A percentile compares a stretch with the other conserved stretches of the same genome.
Evolutionary conservation across 2,329 filamentous ascomycete species (phyloP).

Genomic region (Phoma sp.): DNA sequence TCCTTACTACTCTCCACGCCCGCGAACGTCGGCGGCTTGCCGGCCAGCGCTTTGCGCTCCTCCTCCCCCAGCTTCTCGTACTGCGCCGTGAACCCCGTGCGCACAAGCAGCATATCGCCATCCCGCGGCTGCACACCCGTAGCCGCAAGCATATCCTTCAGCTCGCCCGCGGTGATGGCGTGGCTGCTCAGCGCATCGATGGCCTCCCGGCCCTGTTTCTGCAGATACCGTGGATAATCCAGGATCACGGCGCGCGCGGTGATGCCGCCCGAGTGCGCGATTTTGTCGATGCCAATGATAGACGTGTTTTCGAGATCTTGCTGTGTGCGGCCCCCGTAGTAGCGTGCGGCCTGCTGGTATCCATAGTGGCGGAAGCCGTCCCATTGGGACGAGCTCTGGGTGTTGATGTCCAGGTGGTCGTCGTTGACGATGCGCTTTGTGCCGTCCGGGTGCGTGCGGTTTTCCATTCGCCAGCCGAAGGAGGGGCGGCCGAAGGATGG

Average conservation of each 20-base stretch:
- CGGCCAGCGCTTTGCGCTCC: conserved; percentile 35
- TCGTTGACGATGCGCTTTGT: conserved; percentile 44
- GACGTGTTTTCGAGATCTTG: conserved; percentile 45
- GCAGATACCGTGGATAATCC: conserved; percentile 40
- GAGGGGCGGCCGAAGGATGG: conserved; percentile 47
- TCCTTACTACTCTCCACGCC: conserved; percentile 50
- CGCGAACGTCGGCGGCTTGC: conserved; percentile 42
- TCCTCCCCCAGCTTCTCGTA: conserved; percentile 35
- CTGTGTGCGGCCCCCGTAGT: conserved; percentile 51
- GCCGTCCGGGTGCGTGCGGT: conserved; percentile 36
- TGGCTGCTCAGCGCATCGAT: conserved; percentile 33
- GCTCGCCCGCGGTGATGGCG: conserved; percentile 26
- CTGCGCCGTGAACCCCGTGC: conserved; percentile 47
- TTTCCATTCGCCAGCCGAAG: conserved; percentile 39
- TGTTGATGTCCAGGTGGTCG: conserved; percentile 47
- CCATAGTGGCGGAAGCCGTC: conserved; percentile 51
- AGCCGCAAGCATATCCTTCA: conserved; percentile 43
- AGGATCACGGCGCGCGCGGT: conserved; percentile 38
- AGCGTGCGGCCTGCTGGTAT: conserved; percentile 51
- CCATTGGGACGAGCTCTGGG: conserved; percentile 48
- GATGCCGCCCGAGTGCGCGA: conserved; percentile 39
- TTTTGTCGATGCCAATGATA: conserved; percentile 52
- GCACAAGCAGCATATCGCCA: conserved; percentile 38
- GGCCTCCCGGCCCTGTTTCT: conserved; percentile 23
- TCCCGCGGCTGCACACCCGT: conserved; percentile 44